Percentiles rank a stretch among this genome's conserved stretches.
Evolutionary conservation across 2,329 filamentous ascomycete genomes (phyloP).

Genomic region (Huntiella decipiens): DNA sequence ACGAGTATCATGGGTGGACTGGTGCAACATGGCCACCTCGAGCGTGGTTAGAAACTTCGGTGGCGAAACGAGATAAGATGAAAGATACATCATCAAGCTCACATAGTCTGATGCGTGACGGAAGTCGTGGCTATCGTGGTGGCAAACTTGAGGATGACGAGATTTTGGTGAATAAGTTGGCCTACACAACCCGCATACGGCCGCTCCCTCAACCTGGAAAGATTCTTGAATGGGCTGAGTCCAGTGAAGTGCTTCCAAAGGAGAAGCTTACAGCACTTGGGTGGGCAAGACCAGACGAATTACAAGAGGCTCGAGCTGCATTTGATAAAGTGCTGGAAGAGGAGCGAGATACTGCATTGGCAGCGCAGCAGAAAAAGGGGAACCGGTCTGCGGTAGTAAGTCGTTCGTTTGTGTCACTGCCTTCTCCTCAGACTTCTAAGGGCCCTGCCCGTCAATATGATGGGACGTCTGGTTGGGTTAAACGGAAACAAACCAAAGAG

Average conservation of each 20-base stretch:
- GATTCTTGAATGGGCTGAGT: background rate
- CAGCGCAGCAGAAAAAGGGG: no score
- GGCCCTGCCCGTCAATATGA: no score
- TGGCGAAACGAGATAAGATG: background rate
- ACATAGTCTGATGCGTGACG: background rate
- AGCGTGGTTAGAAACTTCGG: background rate
- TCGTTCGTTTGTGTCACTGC: no score
- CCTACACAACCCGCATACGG: background rate
- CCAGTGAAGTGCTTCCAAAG: background rate
- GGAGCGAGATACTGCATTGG: no score
- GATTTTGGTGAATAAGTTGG: background rate
- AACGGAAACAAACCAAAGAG: no score
- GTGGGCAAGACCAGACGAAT: background rate
- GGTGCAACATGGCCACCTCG: background rate
- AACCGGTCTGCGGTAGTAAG: no score
- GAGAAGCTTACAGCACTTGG: background rate
- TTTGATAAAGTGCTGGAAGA: background rate
- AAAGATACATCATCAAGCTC: background rate
- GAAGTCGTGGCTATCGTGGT: background rate
- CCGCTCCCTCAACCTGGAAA: background rate
- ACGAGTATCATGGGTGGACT: background rate
- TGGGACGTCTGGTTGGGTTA: no score
- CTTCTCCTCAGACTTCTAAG: no score
- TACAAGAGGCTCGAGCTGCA: background rate
- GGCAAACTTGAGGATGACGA: background rate